Evolutionary conservation across 2,329 filamentous ascomycete species (phyloP).

Genomic region (Emydomyces testavorans): DNA sequence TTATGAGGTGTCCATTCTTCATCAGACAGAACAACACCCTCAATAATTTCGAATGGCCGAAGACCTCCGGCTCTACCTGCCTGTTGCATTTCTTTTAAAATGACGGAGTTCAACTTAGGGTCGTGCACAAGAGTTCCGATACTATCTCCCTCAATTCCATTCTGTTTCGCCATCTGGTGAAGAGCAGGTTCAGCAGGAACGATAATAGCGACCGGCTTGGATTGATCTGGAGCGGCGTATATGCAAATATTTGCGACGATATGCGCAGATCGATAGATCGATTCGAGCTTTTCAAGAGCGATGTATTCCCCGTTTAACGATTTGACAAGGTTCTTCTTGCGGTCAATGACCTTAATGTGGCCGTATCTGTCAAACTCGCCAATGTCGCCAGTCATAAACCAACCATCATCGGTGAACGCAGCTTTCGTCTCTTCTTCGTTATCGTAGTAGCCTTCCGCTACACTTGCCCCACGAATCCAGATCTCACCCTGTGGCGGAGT

Average conservation of each 20-base stretch:
- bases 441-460: conserved; percentile 82
- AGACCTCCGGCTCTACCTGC: conserved; percentile 29
- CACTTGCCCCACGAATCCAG: conserved; percentile 61
- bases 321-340: conserved; percentile 98
- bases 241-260: conserved; percentile 49
- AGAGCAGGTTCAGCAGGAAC: conserved; percentile 55
- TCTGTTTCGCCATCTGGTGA: conserved; percentile 46
- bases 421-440: conserved; percentile 79
- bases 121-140: conserved; percentile 26
- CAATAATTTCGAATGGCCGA: conserved; percentile 34
- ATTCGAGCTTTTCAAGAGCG: conserved; percentile 92
- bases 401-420: conserved; percentile 71
- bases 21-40: conserved; percentile 35
- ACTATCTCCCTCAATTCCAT: conserved; percentile 29
- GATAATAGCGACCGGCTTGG: conserved; percentile 47
- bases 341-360: conserved; percentile 85
- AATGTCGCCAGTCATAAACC: conserved; percentile 96
- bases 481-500: conserved; percentile 88
- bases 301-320: conserved; percentile 96
- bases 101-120: conserved; percentile 31
- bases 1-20: conserved; percentile 38
- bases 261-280: conserved; percentile 56
- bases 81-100: conserved; percentile 33
- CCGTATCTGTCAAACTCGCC: conserved; percentile 73
- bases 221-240: conserved; percentile 42